Evolutionary conservation across 2,329 filamentous ascomycete genomes (phyloP), one percentile per base, ranked within the genome.

Genomic region (Passalora sequoiae): DNA sequence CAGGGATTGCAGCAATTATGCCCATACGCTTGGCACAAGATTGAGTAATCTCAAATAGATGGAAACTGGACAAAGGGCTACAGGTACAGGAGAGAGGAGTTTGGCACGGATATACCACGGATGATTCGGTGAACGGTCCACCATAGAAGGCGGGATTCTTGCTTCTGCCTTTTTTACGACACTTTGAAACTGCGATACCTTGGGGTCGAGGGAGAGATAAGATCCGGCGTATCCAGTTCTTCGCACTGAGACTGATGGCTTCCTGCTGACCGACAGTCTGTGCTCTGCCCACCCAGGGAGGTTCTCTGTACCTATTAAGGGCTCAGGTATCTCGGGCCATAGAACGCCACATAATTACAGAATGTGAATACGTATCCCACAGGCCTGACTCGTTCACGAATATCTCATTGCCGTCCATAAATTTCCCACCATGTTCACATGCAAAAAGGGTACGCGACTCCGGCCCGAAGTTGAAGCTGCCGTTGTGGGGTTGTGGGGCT

Each of bases 61-160:
- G 7, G 9, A 17, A n/a, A 36, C 24, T 17, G 20, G n/a, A 20
- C 13, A 17, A 20, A 3, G 16, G n/a, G n/a, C n/a, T n/a, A 36
- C 33, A 36, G 30, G 24, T 17, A 33, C 31, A 28, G 30, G 20
- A 17, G 19, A 25, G 7, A 22, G 42, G 42, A 38, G 42, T 44
- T 45, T 10, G 25, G 33, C 19, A 12, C 15, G 43, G 44, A 46
- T 46, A 46, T 46, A 46, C 44, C 44, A 46, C 42, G 43, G 38
- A 41, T 29, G 30, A 16, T 30, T 30, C 20, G 10, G 17, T 7
- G 20, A 6, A 12, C 15, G 13, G n/a, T 6, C 20, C 17, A 36
- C 33, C n/a, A 36, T 36, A 36, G 20, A 31, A 21, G 17, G 13
- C 16, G 9, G 27, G 25, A 15, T 25, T 19, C 22, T 20, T 41